Base-by-base conservation (phyloP, 352 stramenopile species). In the Elongisporangium senticosum region DNA sequence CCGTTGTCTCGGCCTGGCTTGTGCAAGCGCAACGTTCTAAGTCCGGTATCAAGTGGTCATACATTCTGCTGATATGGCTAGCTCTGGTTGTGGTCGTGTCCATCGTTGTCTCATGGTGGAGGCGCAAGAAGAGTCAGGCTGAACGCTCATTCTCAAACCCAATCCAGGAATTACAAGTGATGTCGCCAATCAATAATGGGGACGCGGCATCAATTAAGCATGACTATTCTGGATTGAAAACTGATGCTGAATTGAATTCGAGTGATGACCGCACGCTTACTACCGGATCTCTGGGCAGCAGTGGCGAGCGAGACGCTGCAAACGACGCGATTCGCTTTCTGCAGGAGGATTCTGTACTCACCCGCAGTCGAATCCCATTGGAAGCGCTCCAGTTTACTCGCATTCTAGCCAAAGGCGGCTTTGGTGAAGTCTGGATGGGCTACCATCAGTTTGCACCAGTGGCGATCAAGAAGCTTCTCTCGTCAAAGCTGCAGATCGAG, bases 401-500 rank as follows among this genome's bases (percentile, higher is more conserved):
- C 37, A 53, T 48, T 53, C 13, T 23, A 20, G 54, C 71, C 1
- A 66, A 67, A 22, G 76, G 75, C 2, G 79, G 76, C 5, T 85
- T 75, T 49, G 79, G 79, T 2, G 79, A 89, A 37, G 75, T 89
- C 4, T 87, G 74, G 74, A 51, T 68, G n/a, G 79, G 74, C 28
- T 49, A 57, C 8, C 75, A 74, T 33, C 69, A 75, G 26, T 61
- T 60, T 22, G 56, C 68, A 6, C 61, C 59, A 2, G 74, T 87
- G 15, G 77, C 74, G 0, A 68, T 84, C 54, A 87, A 87, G 56
- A 66, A 69, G 21, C 62, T 83, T 52, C 22, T 83, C 21, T 62
- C 73, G 54, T 65, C 62, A n/a, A 67, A 66, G 47, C 72, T 60
- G 11, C 76, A 68, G 5, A 81, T 73, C 58, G 17, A 52, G 14